These are phyloP conservation scores for Cryptococcus amylolentus DNA, from an alignment of 1,284 basidiomycete species.

Conservation along the genomic window DNA sequence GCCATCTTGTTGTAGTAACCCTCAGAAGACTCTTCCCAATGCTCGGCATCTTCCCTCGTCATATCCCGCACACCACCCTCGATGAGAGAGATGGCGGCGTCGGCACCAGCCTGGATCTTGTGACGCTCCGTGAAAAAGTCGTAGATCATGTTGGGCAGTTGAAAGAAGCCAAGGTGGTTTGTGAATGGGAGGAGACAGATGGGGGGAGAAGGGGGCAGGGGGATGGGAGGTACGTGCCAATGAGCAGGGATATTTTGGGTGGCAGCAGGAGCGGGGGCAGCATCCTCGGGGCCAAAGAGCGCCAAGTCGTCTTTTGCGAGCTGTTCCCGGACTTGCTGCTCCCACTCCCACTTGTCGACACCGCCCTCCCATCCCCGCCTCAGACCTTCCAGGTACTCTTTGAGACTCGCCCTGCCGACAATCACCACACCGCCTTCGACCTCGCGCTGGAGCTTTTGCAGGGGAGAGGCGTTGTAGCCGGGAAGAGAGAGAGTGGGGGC, in stretches of 20 bases:
- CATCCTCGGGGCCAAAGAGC: constrained; percentile 9
- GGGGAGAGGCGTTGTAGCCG: constrained; percentile 58
- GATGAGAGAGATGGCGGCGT: constrained; percentile 75
- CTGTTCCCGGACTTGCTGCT: constrained; percentile 67
- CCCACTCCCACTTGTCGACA: constrained; percentile 65
- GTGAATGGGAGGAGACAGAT: constrained; percentile 83
- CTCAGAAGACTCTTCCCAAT: constrained; percentile 70
- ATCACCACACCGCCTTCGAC: constrained; percentile 79
- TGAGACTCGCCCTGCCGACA: constrained; percentile 86
- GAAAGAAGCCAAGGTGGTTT: constrained; percentile 78
- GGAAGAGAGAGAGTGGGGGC: constrained; percentile 56
- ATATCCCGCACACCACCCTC: constrained; percentile 67
- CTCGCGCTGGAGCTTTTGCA: constrained; percentile 58
- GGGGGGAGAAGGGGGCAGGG: constrained; percentile 73
- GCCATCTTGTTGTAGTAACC: constrained; percentile 65
- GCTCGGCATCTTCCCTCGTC: constrained; percentile 26
- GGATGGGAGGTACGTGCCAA: constrained; percentile 55
- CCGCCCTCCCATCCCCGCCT: constrained; percentile 79
- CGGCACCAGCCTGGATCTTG: constrained; percentile 71
- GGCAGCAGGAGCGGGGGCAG: constrained; percentile 15
- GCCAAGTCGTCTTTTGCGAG: constrained; percentile 65
- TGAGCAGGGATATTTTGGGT: constrained; percentile 37
- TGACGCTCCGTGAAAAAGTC: constrained; percentile 89
- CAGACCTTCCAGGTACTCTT: constrained; percentile 89
- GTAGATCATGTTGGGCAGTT: constrained; percentile 84